Percentiles rank a stretch among this genome's conserved stretches.
These are phyloP conservation scores for Sporisorium scitamineum DNA, from an alignment of 1,284 basidiomycete species.

Conservation along the genomic window DNA sequence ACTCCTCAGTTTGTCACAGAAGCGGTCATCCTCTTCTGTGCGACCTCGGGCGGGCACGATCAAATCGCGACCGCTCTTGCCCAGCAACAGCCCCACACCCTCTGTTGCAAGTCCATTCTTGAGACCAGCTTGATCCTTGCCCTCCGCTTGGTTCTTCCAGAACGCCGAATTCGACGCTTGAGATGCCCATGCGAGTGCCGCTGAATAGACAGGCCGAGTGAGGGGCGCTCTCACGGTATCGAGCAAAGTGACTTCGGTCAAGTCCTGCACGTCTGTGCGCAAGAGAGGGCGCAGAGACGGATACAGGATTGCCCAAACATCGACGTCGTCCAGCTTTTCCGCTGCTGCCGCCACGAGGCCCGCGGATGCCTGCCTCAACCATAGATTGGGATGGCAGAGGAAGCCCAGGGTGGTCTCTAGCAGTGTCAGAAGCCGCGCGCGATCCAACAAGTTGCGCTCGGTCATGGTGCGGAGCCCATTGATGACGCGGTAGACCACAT, in stretches of 20 bases:
- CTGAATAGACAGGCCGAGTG: slow-evolving; percentile 78
- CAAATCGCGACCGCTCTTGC: slow-evolving; percentile 34
- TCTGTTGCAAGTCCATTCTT: slow-evolving; percentile 52
- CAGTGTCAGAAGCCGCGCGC: slow-evolving; percentile 92
- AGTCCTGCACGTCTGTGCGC: slow-evolving; percentile 82
- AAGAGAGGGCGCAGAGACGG: slow-evolving; percentile 87
- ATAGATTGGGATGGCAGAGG: slow-evolving; percentile 94
- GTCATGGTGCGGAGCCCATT: slow-evolving; percentile 85
- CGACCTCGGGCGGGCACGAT: slow-evolving; percentile 26
- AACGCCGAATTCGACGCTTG: slow-evolving; percentile 67
- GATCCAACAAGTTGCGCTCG: slow-evolving; percentile 86
- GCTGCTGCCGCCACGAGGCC: slow-evolving; percentile 85
- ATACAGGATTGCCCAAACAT: slow-evolving; percentile 96
- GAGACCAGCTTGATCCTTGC: slow-evolving; percentile 43
- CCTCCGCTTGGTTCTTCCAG: slow-evolving; percentile 52
- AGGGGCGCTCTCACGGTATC: slow-evolving; percentile 83
- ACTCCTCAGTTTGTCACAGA: slow-evolving; percentile 80
- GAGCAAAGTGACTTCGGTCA: slow-evolving; percentile 81
- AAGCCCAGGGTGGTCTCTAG: slow-evolving; percentile 88
- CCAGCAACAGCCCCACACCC: slow-evolving; percentile 55
- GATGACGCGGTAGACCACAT: slow-evolving; percentile 88
- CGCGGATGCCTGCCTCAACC: slow-evolving; percentile 94
- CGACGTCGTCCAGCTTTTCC: slow-evolving; percentile 76
- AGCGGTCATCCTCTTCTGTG: slow-evolving; percentile 77
- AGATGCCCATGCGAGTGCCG: slow-evolving; percentile 88